Conservation (phyloP, 495 filamentous ascomycete species). For the Lichina pygmaea region DNA sequence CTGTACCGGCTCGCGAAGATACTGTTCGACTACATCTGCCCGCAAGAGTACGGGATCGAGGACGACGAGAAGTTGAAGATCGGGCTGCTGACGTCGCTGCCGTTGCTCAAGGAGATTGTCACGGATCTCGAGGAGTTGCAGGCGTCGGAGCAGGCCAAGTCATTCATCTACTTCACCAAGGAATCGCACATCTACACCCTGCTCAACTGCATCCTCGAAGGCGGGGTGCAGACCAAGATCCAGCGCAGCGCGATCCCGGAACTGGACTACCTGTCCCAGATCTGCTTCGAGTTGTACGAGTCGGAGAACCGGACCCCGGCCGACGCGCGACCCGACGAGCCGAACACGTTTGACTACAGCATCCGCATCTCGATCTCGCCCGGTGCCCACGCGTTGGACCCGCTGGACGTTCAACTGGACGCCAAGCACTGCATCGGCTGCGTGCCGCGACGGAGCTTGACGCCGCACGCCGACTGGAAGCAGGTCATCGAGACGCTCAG, state of each 20-base stretch:
- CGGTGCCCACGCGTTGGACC: slow-evolving; percentile 86
- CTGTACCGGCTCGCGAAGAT: slow-evolving; percentile 83
- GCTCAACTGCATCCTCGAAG: slow-evolving; percentile 91
- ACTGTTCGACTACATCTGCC: slow-evolving; percentile 92
- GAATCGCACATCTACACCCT: slow-evolving; percentile 97
- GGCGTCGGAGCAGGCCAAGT: slow-evolving; percentile 74
- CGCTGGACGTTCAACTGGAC: slow-evolving; percentile 83
- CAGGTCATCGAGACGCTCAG: slow-evolving; percentile 78
- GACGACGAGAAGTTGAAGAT: slow-evolving; percentile 93
- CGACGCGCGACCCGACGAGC: slow-evolving; percentile 18
- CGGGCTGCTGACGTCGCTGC: slow-evolving; percentile 75
- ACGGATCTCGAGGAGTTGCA: slow-evolving; percentile 93
- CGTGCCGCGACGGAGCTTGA: slow-evolving; percentile 65
- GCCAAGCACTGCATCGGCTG: slow-evolving; percentile 85
- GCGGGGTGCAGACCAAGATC: slow-evolving; percentile 80
- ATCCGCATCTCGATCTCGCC: slow-evolving; percentile 91
- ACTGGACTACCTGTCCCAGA: slow-evolving; percentile 90
- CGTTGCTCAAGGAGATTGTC: slow-evolving; percentile 84
- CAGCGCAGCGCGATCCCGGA: slow-evolving; percentile 81
- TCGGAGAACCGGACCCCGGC: slow-evolving; percentile 40
- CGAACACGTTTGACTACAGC: slow-evolving; percentile 58
- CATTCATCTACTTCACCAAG: slow-evolving; percentile 97
- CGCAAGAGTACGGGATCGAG: slow-evolving; percentile 90
- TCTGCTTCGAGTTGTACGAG: slow-evolving; percentile 94
- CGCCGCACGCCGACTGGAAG: slow-evolving; percentile 86